A percentile compares a stretch with the other conserved stretches of the same genome.
Evolutionary conservation across 345 rosid genomes (phyloP).

Genomic region (Rhodomyrtus tomentosa): DNA sequence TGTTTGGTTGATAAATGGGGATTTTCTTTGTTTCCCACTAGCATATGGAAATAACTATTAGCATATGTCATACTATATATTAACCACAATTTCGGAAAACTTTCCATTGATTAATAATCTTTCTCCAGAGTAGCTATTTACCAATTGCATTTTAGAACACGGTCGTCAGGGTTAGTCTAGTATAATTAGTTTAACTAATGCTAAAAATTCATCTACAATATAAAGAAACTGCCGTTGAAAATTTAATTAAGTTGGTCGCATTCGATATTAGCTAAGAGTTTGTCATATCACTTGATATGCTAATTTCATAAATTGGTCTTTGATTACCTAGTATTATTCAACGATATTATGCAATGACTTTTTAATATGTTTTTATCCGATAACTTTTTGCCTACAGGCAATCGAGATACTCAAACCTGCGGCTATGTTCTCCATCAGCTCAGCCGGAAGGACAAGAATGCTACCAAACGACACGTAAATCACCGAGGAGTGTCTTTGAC

Average conservation of each 20-base stretch:
- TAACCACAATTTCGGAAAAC: neutral
- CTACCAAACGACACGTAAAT: constrained; percentile 62
- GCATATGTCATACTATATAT: neutral
- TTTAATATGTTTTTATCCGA: neutral
- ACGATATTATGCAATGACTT: neutral
- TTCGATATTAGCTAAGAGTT: neutral
- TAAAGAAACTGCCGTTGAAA: neutral
- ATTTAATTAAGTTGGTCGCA: neutral
- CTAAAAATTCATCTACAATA: neutral
- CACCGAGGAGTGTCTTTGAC: constrained; percentile 27
- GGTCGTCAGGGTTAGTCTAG: neutral
- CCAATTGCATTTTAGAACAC: neutral
- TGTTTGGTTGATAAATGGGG: neutral
- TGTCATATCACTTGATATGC: neutral
- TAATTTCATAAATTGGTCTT: neutral
- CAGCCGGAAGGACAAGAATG: constrained; percentile 10
- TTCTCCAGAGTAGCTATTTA: neutral
- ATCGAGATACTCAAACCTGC: constrained; percentile 3
- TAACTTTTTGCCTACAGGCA: neutral
- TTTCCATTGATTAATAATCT: neutral
- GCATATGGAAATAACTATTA: neutral
- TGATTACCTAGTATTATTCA: neutral
- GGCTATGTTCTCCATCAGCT: constrained; percentile 29
- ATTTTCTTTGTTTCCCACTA: neutral
- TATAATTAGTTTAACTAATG: neutral